These are phyloP conservation scores for Calonectria hongkongensis DNA, from an alignment of 2,329 filamentous ascomycete species.

Conservation along the genomic window DNA sequence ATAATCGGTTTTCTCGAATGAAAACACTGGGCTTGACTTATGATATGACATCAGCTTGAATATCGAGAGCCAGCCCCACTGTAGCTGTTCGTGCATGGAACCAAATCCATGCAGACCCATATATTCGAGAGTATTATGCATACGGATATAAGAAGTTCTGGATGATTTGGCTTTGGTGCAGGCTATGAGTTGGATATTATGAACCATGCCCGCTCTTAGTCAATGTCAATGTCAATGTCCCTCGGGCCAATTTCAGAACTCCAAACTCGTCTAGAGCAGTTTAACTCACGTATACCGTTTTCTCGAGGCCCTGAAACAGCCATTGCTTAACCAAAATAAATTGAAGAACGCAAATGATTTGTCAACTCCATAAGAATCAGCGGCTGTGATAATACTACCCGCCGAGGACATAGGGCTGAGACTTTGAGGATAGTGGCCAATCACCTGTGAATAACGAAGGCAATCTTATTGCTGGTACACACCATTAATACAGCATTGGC, in stretches of 20 bases:
- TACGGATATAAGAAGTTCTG: slow-evolving; percentile 13
- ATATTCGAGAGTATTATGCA: slow-evolving; percentile 38
- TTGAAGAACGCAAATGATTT: too few relatives aligned
- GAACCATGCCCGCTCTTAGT: slow-evolving; percentile 34
- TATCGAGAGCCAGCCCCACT: slow-evolving; percentile 32
- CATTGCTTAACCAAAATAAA: neutral
- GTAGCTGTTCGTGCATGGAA: slow-evolving; percentile 38
- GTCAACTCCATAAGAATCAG: neutral
- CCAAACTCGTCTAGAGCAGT: slow-evolving; percentile 33
- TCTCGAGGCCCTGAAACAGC: slow-evolving; percentile 38
- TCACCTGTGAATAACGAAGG: neutral
- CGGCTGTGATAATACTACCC: neutral
- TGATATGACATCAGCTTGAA: slow-evolving; percentile 21
- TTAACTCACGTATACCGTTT: slow-evolving; percentile 30
- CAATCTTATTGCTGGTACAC: neutral
- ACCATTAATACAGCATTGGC: neutral
- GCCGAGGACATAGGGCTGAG: neutral
- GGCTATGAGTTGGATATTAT: slow-evolving; percentile 37
- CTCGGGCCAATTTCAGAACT: slow-evolving; percentile 32
- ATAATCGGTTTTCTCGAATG: slow-evolving; percentile 25
- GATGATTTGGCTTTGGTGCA: slow-evolving; percentile 42
- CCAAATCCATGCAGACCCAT: slow-evolving; percentile 33
- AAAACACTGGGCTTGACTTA: slow-evolving; percentile 27
- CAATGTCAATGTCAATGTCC: slow-evolving; percentile 14
- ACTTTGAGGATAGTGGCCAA: neutral